Conservation (phyloP, 139 green algal genomes). For the Diplosphaera chodatii region DNA sequence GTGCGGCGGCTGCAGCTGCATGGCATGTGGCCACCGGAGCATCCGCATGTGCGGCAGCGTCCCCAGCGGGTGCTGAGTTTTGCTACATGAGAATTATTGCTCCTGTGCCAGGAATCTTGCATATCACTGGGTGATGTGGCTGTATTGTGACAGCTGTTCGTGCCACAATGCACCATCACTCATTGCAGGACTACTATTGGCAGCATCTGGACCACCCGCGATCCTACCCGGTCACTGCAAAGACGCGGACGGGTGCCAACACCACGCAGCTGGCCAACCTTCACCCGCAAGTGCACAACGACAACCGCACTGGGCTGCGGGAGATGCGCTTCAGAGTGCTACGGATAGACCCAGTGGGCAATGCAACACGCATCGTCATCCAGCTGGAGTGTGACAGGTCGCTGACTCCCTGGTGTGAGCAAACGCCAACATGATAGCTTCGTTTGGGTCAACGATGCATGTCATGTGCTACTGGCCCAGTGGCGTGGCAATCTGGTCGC, state of each 20-base stretch:
- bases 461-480: too few species aligned
- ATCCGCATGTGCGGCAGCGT: not conserved
- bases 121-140: too few species aligned
- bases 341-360: not conserved
- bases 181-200: not conserved
- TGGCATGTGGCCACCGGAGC: slow-evolving; percentile 26
- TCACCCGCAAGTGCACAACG: not conserved
- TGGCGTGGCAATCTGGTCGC: too few species aligned
- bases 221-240: not conserved
- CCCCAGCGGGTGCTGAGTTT: not conserved
- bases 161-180: not conserved
- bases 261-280: not conserved
- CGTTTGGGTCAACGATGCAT: not conserved
- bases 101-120: too few species aligned
- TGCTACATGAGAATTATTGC: not conserved
- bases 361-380: not conserved
- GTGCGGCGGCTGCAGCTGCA: slow-evolving; percentile 10
- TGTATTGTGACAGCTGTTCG: too few species aligned
- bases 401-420: not conserved
- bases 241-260: not conserved
- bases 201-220: not conserved
- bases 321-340: not conserved
- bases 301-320: not conserved
- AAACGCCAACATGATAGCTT: not conserved
- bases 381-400: not conserved